phyloP scores from a whole-genome alignment of 1,284 basidiomycete species.

The Sanghuangporus weigelae region DNA sequence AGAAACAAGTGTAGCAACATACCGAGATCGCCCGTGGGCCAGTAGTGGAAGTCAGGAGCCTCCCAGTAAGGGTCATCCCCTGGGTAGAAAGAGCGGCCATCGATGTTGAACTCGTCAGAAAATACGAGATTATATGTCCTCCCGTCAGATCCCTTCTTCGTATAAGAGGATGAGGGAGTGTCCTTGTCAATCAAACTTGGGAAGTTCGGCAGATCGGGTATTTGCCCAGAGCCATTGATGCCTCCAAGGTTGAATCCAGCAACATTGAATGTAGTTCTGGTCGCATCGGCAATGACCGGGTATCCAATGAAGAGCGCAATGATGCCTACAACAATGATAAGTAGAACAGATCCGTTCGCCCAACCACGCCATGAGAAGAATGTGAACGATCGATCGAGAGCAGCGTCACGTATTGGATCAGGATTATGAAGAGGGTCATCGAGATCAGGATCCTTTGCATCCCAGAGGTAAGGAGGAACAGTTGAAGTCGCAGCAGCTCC shows the following conservation, averaged over 20 bases:
- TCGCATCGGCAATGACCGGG: constrained; percentile 64
- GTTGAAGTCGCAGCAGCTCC: constrained; percentile 32
- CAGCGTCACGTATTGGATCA: constrained; percentile 57
- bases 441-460: constrained; percentile 65
- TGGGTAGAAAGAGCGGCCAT: constrained; percentile 45
- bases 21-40: constrained; percentile 44
- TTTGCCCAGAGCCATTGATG: constrained; percentile 67
- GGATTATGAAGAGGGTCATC: constrained; percentile 77
- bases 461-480: constrained; percentile 65
- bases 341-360: constrained; percentile 59
- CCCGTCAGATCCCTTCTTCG: constrained; percentile 24
- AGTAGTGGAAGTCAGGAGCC: constrained; percentile 56
- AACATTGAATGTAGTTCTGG: constrained; percentile 25
- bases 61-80: constrained; percentile 45
- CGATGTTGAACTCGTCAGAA: constrained; percentile 51
- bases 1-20: not conserved
- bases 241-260: constrained; percentile 74
- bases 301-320: constrained; percentile 74
- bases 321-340: constrained; percentile 55
- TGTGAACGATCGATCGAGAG: constrained; percentile 51
- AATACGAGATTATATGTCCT: constrained; percentile 37
- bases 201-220: constrained; percentile 54
- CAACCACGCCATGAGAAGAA: constrained; percentile 68
- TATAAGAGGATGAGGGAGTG: constrained; percentile 17
- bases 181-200: constrained; percentile 29